Conservation (phyloP, 164 flowering plant genomes). For the Annona cherimola region DNA sequence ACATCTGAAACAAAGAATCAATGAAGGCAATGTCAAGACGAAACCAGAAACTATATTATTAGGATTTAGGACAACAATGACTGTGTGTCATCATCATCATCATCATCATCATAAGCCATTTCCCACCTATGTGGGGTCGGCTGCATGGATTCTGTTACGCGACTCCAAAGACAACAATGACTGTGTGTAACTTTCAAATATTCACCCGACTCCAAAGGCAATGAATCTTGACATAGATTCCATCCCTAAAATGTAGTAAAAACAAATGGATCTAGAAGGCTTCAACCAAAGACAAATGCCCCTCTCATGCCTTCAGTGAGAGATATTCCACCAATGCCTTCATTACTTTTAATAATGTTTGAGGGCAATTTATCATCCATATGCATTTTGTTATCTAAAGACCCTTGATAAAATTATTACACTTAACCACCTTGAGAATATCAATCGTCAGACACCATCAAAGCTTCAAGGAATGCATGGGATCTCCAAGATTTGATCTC, state of each 20-base stretch:
- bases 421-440: neutral
- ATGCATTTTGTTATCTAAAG: neutral
- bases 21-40: neutral
- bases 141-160: too few species aligned
- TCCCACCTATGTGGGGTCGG: too few species aligned
- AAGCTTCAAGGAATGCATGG: neutral
- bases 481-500: too few species aligned
- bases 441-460: neutral
- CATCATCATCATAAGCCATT: too few species aligned
- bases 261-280: neutral
- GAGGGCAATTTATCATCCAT: too few species aligned
- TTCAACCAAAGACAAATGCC: neutral
- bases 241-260: neutral
- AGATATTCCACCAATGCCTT: neutral
- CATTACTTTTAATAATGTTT: too few species aligned
- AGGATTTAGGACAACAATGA: neutral
- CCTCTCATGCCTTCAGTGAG: neutral
- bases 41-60: neutral
- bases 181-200: neutral
- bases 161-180: neutral
- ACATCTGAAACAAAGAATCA: conserved; percentile 55
- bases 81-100: neutral
- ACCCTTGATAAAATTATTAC: neutral
- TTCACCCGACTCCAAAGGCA: neutral
- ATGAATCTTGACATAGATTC: neutral